phyloP scores from a whole-genome alignment of 306 rosid species.

The Quercus rubra region DNA sequence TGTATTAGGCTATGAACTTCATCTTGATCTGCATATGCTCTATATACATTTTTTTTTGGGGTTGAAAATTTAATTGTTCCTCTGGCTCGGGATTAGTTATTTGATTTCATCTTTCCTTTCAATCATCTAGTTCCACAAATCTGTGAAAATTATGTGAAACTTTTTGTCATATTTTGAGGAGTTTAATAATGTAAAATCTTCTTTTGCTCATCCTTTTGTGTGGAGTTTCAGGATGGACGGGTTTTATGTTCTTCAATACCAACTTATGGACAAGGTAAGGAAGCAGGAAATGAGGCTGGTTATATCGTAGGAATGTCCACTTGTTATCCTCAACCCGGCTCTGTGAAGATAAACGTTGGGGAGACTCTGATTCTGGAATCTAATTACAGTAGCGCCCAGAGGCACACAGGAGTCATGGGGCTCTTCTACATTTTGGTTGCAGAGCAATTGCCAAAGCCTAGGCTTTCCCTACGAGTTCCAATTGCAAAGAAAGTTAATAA shows the following conservation, averaged over 20 bases:
- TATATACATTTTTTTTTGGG: not conserved
- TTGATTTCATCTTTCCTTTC: not conserved
- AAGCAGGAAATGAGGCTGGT: constrained; percentile 63
- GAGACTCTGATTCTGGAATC: constrained; percentile 56
- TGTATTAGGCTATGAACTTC: not conserved
- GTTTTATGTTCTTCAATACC: constrained; percentile 67
- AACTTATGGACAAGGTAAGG: constrained; percentile 59
- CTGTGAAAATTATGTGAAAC: not conserved
- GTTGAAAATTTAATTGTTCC: not conserved
- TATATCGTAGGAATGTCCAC: constrained; percentile 83
- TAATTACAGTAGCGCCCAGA: constrained; percentile 31
- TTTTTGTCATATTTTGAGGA: not conserved
- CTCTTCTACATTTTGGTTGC: constrained; percentile 65
- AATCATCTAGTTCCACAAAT: not conserved
- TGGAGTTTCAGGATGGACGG: constrained; percentile 55
- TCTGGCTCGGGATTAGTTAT: not conserved
- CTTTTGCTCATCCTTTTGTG: constrained; percentile 5
- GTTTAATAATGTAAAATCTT: not conserved
- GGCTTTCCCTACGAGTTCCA: constrained; percentile 21
- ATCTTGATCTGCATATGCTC: not conserved
- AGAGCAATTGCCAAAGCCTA: constrained; percentile 44
- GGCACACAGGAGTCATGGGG: constrained; percentile 78
- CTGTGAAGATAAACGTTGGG: constrained; percentile 50
- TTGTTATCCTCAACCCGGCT: constrained; percentile 69
- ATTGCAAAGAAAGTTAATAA: not conserved